Evolutionary conservation across 192 early-diverging fungal species (phyloP).

Genomic region (Martensiomyces pterosporus): DNA sequence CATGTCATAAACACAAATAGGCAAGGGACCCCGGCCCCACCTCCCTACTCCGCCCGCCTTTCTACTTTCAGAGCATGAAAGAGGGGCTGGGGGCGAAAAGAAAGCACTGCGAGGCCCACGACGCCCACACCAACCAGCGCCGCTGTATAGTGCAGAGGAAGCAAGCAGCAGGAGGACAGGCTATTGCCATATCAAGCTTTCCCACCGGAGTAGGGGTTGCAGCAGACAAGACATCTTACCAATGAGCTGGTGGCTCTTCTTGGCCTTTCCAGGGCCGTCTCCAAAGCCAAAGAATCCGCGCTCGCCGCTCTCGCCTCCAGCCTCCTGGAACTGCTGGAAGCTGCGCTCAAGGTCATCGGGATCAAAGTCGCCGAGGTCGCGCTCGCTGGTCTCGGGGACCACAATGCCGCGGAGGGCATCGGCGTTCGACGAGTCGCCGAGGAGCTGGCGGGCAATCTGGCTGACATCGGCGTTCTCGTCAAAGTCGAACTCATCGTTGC

Average conservation of each 20-base stretch:
- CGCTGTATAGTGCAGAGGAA: neutral
- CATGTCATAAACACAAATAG: no score
- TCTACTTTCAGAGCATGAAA: no score
- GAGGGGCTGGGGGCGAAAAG: no score
- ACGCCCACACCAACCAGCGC: no score
- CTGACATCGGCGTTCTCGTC: slow-evolving; percentile 8
- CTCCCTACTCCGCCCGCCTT: no score
- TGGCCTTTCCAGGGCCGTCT: slow-evolving; percentile 35
- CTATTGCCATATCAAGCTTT: no score
- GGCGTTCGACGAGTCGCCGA: slow-evolving; percentile 3
- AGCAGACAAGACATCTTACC: slow-evolving; percentile 29
- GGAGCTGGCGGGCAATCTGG: slow-evolving; percentile 4
- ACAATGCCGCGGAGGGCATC: slow-evolving; percentile 1
- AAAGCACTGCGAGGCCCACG: no score
- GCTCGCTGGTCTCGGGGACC: slow-evolving; percentile 8
- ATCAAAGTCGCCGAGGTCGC: slow-evolving; percentile 37
- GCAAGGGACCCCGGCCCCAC: no score
- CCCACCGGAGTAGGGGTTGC: neutral
- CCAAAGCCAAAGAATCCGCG: slow-evolving; percentile 43
- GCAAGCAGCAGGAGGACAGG: neutral
- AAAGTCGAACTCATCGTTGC: slow-evolving; percentile 2
- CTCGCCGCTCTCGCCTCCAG: slow-evolving; percentile 9
- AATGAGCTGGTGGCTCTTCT: slow-evolving; percentile 45
- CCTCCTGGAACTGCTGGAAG: neutral
- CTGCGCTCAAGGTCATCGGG: slow-evolving; percentile 12